Evolutionary conservation across 495 filamentous ascomycete species (phyloP).

Genomic region (Penicillium robsamsonii): DNA sequence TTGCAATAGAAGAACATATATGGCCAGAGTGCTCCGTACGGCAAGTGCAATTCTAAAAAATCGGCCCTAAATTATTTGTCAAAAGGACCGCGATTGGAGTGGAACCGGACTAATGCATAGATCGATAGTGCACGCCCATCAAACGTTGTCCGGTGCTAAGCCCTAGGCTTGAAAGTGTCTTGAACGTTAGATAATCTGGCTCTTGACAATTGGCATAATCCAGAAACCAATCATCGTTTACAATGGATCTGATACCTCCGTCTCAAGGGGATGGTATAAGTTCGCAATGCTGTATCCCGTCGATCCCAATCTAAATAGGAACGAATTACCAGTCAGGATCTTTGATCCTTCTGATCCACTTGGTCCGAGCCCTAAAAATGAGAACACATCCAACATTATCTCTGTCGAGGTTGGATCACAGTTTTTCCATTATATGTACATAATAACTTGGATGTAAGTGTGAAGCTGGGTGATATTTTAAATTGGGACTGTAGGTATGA

Average conservation of each 20-base stretch:
- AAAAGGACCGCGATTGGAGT: constrained; percentile 4
- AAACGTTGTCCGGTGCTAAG: constrained; percentile 5
- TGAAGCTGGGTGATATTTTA: not conserved
- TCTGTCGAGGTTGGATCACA: not conserved
- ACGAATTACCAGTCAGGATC: constrained; percentile 4
- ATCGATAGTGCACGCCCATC: constrained; percentile 9
- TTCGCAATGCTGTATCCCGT: constrained; percentile 3
- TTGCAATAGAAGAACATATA: too few species aligned
- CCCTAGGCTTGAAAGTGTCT: not conserved
- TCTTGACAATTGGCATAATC: not conserved
- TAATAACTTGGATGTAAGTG: not conserved
- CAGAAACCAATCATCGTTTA: not conserved
- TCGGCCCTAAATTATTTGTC: constrained; percentile 9
- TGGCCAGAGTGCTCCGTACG: not conserved
- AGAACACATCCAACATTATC: not conserved
- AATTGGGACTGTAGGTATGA: not conserved
- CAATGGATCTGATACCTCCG: not conserved
- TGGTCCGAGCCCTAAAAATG: constrained; percentile 8
- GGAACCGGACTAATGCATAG: constrained; percentile 5
- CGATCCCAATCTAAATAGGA: constrained; percentile 6
- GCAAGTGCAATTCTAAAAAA: not conserved
- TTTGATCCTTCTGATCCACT: constrained; percentile 7
- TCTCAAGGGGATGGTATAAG: not conserved
- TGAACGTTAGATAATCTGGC: not conserved
- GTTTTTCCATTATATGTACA: not conserved